These are phyloP conservation scores for Pezicula carpinea DNA, from an alignment of 2,329 filamentous ascomycete genomes.

Conservation along the genomic window DNA sequence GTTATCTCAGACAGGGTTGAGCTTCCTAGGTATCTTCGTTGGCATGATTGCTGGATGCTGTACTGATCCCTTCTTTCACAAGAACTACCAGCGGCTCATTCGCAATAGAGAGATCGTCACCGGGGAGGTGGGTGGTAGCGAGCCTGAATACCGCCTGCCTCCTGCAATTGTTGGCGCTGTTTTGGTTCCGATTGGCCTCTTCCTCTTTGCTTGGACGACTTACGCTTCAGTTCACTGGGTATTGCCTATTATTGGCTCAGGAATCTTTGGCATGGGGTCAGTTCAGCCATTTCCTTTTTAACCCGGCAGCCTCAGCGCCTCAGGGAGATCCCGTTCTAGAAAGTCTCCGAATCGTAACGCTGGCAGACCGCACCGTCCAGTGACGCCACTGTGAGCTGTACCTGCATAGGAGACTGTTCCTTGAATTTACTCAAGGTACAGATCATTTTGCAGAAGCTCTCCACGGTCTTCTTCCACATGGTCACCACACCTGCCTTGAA, in stretches of 20 bases:
- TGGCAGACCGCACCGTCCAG: slow-evolving; percentile 7
- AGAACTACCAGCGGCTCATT: slow-evolving; percentile 54
- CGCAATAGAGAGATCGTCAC: slow-evolving; percentile 40
- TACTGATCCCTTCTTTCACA: slow-evolving; percentile 63
- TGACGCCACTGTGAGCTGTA: slow-evolving; percentile 14
- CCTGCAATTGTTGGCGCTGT: slow-evolving; percentile 70
- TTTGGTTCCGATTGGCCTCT: slow-evolving; percentile 75
- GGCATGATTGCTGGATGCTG: slow-evolving; percentile 62
- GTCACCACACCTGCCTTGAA: slow-evolving; percentile 2
- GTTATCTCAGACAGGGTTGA: slow-evolving; percentile 73
- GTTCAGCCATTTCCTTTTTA: slow-evolving; percentile 31
- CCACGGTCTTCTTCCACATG: slow-evolving; percentile 5
- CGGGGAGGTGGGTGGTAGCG: slow-evolving; percentile 44
- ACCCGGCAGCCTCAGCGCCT: neutral
- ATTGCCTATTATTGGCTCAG: slow-evolving; percentile 67
- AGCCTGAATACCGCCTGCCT: slow-evolving; percentile 84
- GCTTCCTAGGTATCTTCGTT: slow-evolving; percentile 67
- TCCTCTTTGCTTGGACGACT: slow-evolving; percentile 86
- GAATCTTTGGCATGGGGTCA: slow-evolving; percentile 67
- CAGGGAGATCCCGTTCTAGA: slow-evolving; percentile 4
- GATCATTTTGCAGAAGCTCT: neutral
- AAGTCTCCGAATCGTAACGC: neutral
- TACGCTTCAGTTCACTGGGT: slow-evolving; percentile 73
- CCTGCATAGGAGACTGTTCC: slow-evolving; percentile 14
- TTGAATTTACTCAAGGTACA: neutral